Base-by-base conservation (phyloP, 495 filamentous ascomycete genomes). In the Alectoria sarmentosa region DNA sequence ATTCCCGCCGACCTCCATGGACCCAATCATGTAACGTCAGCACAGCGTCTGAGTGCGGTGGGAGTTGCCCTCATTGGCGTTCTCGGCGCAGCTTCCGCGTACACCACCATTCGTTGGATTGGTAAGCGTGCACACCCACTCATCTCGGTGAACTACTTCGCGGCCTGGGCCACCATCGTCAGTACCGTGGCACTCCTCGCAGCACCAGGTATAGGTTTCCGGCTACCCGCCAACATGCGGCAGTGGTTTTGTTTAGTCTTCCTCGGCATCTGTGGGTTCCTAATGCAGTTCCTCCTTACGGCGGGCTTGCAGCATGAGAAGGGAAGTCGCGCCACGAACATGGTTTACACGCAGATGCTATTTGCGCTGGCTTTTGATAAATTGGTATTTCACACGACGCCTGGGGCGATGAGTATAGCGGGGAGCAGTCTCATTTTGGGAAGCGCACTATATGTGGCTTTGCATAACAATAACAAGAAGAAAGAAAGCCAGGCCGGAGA, bases 301-400 rank as follows among this genome's bases (percentile, higher is more conserved):
- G 81, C 84, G 2, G 92, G 92, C 0, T 73, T 98, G 67, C 81
- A 87, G 55, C 83, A 86, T 71, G 83, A 85, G 26, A 77, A 76
- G 62, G 84, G 85, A 10, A 85, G 86, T 28, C 81, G 89, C 30
- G 92, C 92, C 4, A 95, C 89, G 8, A 90, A 88, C 28, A 96
- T 96, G 90, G 78, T 90, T 6, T 98, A 96, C 71, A 90, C 86
- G 54, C 89, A 95, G 73, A 93, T 98, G 89, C 72, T 98, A 42
- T 96, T 96, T 73, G 92, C 93, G 15, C 77, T 96, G 21, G 83
- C 82, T 19, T 92, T 91, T 70, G 93, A 98, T 72, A 84, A 85
- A 63, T 76, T 88, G 58, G 76, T 97, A 17, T 97, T 88, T 79
- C 88, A 88, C 1, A 84, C 81, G 32, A 84, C 79, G 19, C 87